phyloP scores from a whole-genome alignment of 2,329 filamentous ascomycete genomes.

The Penicillium sp. region DNA sequence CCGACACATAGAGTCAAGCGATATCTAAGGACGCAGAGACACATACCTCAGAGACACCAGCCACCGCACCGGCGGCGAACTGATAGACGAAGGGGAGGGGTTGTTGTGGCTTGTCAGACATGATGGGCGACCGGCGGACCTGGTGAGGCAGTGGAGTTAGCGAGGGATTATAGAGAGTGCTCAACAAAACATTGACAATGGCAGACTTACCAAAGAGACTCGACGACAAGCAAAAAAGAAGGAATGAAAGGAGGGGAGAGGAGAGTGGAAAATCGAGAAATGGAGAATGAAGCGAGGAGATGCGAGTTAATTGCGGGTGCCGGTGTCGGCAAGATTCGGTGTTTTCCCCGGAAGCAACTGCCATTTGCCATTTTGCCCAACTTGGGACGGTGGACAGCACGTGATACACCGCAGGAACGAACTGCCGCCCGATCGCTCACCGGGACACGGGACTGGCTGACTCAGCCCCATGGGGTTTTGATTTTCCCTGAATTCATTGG shows the following conservation, averaged over 20 bases:
- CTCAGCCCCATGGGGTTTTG: conserved; percentile 24
- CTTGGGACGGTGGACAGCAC: no score
- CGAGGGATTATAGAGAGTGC: background rate
- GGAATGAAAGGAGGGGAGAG: conserved; percentile 16
- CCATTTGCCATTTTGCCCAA: background rate
- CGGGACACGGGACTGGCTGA: background rate
- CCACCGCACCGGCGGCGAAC: conserved; percentile 94
- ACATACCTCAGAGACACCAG: conserved; percentile 94
- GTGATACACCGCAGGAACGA: conserved; percentile 22
- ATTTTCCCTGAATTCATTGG: background rate
- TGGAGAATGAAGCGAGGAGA: background rate
- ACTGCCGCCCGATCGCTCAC: conserved; percentile 22
- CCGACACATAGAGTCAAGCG: background rate
- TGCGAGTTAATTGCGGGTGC: background rate
- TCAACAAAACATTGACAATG: background rate
- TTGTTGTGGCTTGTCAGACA: conserved; percentile 67
- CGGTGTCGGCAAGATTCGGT: conserved; percentile 35
- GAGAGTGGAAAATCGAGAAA: conserved; percentile 23
- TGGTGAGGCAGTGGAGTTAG: conserved; percentile 14
- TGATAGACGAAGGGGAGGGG: conserved; percentile 93
- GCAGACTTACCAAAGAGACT: conserved; percentile 16
- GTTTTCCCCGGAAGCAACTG: conserved; percentile 17
- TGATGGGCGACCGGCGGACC: conserved; percentile 49
- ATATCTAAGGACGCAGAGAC: conserved; percentile 1
- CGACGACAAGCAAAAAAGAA: conserved; percentile 5